Evolutionary conservation across 805 yeast species (phyloP).

Genomic region (Wickerhamiella dianesei): DNA sequence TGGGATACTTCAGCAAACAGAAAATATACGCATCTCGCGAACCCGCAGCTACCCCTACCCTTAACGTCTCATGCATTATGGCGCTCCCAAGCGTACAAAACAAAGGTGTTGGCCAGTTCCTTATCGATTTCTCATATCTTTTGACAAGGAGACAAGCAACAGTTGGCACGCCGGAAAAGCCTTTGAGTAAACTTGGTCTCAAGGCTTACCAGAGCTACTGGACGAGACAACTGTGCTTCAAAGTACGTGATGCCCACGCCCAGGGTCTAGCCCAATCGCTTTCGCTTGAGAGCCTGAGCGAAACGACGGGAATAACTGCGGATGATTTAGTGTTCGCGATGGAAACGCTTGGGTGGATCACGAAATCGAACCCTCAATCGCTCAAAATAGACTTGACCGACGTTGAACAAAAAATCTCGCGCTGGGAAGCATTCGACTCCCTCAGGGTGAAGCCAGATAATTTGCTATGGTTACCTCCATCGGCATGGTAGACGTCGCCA

Average conservation of each 20-base stretch:
- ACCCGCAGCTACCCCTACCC: constrained; percentile 27
- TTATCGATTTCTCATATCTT: constrained; percentile 81
- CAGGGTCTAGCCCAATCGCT: constrained; percentile 7
- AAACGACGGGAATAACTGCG: constrained; percentile 69
- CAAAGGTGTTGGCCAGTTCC: constrained; percentile 74
- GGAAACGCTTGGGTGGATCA: constrained; percentile 57
- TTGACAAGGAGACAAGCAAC: constrained; percentile 61
- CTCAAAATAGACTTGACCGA: background rate
- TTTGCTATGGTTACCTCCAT: constrained; percentile 1
- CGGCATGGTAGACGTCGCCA: background rate
- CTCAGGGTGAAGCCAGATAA: constrained; percentile 25
- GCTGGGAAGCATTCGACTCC: constrained; percentile 44
- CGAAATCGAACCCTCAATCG: constrained; percentile 12
- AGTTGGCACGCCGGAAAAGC: constrained; percentile 91
- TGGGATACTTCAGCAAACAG: constrained; percentile 91
- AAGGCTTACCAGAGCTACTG: constrained; percentile 79
- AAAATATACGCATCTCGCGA: constrained; percentile 24
- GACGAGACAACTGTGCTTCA: constrained; percentile 51
- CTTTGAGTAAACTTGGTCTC: constrained; percentile 74
- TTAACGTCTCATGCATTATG: constrained; percentile 80
- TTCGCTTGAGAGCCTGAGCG: constrained; percentile 48
- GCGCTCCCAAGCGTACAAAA: constrained; percentile 81
- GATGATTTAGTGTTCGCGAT: constrained; percentile 80
- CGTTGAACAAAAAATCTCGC: background rate
- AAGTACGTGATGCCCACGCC: constrained; percentile 23